Conservation (phyloP, 371 early-diverging fungal species). For the Gilbertella persicaria region DNA sequence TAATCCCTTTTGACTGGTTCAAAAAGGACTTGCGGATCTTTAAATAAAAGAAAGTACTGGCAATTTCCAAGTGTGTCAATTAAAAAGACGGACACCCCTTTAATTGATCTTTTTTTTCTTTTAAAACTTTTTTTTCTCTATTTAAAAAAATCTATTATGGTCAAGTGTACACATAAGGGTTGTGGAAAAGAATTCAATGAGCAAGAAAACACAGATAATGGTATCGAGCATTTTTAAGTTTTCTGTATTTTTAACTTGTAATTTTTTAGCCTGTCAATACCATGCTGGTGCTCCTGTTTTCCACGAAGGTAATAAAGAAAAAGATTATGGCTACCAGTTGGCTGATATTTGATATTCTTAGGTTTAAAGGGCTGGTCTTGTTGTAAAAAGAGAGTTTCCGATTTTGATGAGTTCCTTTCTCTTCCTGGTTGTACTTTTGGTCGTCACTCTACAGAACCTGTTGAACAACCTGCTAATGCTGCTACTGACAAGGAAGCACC, state of each 20-base stretch:
- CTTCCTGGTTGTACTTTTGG: conserved; percentile 79
- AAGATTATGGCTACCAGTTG: neutral
- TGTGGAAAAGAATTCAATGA: conserved; percentile 82
- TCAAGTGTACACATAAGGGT: conserved; percentile 74
- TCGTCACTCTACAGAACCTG: conserved; percentile 61
- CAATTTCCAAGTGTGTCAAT: no score
- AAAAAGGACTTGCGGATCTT: no score
- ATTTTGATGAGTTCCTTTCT: conserved; percentile 91
- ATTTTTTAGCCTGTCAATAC: conserved; percentile 66
- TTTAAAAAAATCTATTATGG: conserved; percentile 35
- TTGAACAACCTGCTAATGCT: conserved; percentile 25
- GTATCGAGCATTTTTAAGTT: conserved; percentile 17
- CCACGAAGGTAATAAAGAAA: conserved; percentile 85
- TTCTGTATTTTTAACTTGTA: neutral
- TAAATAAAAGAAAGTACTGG: no score
- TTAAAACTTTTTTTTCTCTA: conserved; percentile 6
- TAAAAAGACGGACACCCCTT: neutral
- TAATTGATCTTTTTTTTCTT: neutral
- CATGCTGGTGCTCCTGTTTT: conserved; percentile 88
- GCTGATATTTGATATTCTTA: conserved; percentile 7
- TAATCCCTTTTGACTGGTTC: no score
- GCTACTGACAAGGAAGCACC: conserved; percentile 12
- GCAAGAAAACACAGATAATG: conserved; percentile 66
- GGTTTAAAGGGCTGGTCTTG: conserved; percentile 93
- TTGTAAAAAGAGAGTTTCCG: conserved; percentile 87